Evolutionary conservation across 352 stramenopile genomes (phyloP).

Genomic region (Phytopythium oedochilum): DNA sequence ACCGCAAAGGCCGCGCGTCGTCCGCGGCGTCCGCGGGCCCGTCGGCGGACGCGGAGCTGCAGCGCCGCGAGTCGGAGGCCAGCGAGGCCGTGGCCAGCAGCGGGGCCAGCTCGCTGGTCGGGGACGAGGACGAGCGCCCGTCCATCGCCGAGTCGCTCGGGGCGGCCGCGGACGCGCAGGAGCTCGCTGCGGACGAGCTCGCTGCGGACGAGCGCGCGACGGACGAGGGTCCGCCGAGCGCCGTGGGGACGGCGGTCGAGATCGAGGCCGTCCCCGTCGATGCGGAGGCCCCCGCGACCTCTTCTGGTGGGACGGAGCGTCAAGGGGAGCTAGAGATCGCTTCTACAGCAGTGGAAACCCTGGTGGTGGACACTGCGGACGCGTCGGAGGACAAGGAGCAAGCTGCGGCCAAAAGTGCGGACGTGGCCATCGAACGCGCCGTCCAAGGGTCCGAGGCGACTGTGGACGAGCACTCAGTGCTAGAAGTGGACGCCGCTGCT

Average conservation of each 20-base stretch:
- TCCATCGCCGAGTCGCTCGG: not conserved
- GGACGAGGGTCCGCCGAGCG: too few relatives aligned
- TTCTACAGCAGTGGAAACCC: too few relatives aligned
- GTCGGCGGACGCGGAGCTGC: not conserved
- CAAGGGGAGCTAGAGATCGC: too few relatives aligned
- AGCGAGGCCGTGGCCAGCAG: not conserved
- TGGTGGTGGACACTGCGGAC: too few relatives aligned
- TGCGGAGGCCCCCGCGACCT: too few relatives aligned
- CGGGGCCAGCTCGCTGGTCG: not conserved
- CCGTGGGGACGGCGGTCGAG: too few relatives aligned
- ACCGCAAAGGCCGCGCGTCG: constrained; percentile 1
- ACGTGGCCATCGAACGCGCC: not conserved
- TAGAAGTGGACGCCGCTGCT: too few relatives aligned
- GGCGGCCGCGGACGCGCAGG: not conserved
- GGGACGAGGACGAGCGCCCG: not conserved
- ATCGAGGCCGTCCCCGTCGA: too few relatives aligned
- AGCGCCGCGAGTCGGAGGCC: not conserved
- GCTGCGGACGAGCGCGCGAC: not conserved
- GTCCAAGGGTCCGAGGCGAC: not conserved
- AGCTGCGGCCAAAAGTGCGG: not conserved
- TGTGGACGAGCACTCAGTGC: too few relatives aligned
- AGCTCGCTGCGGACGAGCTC: not conserved
- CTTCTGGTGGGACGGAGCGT: too few relatives aligned
- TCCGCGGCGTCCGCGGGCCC: not conserved
- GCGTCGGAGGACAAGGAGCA: not conserved